Conservation (phyloP, 75 land plant species). For the Sequoiadendron giganteum region DNA sequence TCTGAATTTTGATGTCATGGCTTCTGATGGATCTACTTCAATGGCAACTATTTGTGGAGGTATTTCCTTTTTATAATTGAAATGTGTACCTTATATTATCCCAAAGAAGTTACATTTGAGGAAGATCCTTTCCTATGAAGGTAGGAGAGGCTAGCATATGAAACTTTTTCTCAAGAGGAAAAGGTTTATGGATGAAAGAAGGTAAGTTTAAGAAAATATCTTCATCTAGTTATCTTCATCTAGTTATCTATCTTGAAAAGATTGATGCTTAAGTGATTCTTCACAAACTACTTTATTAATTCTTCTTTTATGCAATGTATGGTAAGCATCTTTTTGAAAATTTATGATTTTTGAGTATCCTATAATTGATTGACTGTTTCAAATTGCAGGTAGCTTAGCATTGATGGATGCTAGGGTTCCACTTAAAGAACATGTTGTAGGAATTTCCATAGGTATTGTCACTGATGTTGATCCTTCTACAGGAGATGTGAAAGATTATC, state of each 20-base stretch:
- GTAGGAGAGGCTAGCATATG: background rate
- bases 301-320: background rate
- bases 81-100: background rate
- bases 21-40: conserved; percentile 97
- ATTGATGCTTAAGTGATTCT: background rate
- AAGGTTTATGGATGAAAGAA: background rate
- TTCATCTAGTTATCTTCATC: background rate
- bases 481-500: conserved; percentile 69
- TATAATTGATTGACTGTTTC: background rate
- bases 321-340: background rate
- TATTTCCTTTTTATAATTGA: conserved; percentile 12
- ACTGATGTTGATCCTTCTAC: conserved; percentile 70
- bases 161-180: background rate
- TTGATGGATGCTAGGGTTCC: conserved; percentile 99
- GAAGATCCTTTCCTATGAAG: background rate
- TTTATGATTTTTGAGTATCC: background rate
- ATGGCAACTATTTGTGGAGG: conserved; percentile 99
- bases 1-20: conserved; percentile 90
- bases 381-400: conserved; percentile 79
- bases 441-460: conserved; percentile 91
- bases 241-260: background rate
- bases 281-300: background rate
- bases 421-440: conserved; percentile 84
- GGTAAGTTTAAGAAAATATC: background rate
- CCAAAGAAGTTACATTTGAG: background rate